Conservation (phyloP, 2,329 filamentous ascomycete species). For the Botrytis deweyae region DNA sequence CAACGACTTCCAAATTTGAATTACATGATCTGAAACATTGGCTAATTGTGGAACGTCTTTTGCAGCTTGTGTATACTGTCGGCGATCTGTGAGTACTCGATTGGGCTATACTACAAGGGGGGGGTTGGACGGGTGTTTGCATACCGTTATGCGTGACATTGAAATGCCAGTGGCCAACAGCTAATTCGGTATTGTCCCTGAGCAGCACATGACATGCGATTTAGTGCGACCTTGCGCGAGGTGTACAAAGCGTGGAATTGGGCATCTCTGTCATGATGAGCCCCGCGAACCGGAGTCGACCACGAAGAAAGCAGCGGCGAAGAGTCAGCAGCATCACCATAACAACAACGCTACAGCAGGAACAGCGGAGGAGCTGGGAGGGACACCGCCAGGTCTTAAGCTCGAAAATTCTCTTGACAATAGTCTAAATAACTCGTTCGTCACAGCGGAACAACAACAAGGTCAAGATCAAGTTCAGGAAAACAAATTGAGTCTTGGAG, state of each 20-base stretch:
- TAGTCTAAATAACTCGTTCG: conserved; percentile 55
- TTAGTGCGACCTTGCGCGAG: conserved; percentile 81
- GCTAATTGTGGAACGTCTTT: conserved; percentile 42
- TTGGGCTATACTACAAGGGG: conserved; percentile 35
- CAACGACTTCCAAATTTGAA: conserved; percentile 28
- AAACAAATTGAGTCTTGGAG: conserved; percentile 42
- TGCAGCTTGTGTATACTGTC: conserved; percentile 84
- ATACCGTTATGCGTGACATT: conserved; percentile 38
- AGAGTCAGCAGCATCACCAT: conserved; percentile 56
- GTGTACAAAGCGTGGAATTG: conserved; percentile 98
- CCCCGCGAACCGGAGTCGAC: conserved; percentile 73
- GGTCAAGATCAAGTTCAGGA: conserved; percentile 49
- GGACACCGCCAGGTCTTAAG: conserved; percentile 51
- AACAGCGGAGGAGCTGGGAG: conserved; percentile 55
- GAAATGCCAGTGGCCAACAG: conserved; percentile 37
- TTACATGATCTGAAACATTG: conserved; percentile 33
- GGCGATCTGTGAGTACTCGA: conserved; percentile 75
- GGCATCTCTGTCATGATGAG: conserved; percentile 97
- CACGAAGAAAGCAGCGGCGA: conserved; percentile 64
- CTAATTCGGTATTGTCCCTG: conserved; percentile 39
- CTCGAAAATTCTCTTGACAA: conserved; percentile 46
- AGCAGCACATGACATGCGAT: conserved; percentile 88
- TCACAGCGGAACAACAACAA: conserved; percentile 40
- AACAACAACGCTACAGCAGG: conserved; percentile 51
- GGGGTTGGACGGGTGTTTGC: conserved; percentile 28